These are phyloP conservation scores for Trichoderma aggressivum DNA, from an alignment of 2,329 filamentous ascomycete genomes.

Conservation along the genomic window DNA sequence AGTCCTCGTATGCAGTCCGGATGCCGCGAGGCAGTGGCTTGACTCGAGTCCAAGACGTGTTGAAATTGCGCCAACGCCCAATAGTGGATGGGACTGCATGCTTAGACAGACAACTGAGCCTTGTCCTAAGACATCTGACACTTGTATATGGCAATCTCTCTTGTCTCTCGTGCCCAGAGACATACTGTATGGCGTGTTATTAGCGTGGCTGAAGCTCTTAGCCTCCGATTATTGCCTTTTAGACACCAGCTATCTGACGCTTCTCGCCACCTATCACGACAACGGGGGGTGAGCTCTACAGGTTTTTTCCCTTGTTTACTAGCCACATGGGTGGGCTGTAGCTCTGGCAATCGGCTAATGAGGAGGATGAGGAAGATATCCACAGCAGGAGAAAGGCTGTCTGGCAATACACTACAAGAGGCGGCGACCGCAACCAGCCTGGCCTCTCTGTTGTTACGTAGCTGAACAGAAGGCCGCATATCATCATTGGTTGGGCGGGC, in stretches of 20 bases:
- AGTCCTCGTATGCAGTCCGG: background rate
- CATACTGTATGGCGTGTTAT: background rate
- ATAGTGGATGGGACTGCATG: background rate
- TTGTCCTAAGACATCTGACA: background rate
- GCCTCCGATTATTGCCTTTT: slow-evolving; percentile 11
- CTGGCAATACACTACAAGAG: background rate
- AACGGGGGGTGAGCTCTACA: background rate
- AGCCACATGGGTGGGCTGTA: background rate
- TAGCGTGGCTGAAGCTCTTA: background rate
- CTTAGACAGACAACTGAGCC: background rate
- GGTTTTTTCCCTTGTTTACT: background rate
- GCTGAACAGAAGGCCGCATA: background rate
- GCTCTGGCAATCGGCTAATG: background rate
- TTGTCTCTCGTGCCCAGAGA: background rate
- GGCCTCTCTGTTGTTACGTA: background rate
- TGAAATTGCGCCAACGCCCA: background rate
- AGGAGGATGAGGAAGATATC: background rate
- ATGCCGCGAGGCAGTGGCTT: background rate
- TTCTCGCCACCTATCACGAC: slow-evolving; percentile 1
- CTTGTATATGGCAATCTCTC: background rate
- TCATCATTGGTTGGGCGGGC: background rate
- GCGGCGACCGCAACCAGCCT: background rate
- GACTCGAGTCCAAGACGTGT: background rate
- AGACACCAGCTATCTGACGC: background rate
- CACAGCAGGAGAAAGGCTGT: background rate